These are phyloP conservation scores for Eruca vesicaria DNA, from an alignment of 441 rosid species.

Conservation along the genomic window DNA sequence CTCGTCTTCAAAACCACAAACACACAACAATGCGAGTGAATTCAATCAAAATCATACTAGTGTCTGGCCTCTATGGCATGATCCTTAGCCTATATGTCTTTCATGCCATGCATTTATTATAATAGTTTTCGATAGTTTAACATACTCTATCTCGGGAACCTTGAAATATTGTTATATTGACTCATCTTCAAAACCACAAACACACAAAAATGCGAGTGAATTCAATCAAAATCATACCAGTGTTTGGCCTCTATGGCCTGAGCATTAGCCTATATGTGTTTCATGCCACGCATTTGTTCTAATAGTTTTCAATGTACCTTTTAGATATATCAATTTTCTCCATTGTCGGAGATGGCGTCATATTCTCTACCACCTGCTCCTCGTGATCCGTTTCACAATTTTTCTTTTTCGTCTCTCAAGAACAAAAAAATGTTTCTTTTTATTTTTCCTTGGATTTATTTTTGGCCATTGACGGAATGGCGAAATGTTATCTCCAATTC, in stretches of 20 bases:
- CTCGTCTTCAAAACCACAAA: not conserved
- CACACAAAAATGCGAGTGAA: no score
- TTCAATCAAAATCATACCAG: no score
- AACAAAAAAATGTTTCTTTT: not conserved
- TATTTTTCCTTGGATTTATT: not conserved
- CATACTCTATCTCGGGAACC: no score
- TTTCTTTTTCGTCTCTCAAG: slow-evolving; percentile 22
- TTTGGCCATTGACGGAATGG: not conserved
- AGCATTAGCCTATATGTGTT: no score
- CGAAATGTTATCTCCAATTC: not conserved
- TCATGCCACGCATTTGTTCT: no score
- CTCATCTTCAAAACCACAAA: no score
- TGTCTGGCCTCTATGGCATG: not conserved
- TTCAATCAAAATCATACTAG: not conserved
- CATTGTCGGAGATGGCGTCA: slow-evolving; percentile 30
- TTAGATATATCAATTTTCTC: slow-evolving; percentile 92
- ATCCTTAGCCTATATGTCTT: slow-evolving; percentile 39
- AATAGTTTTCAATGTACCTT: slow-evolving; percentile 72
- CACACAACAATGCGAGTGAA: not conserved
- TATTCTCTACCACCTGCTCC: not conserved
- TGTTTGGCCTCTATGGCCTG: no score
- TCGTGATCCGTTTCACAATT: slow-evolving; percentile 19
- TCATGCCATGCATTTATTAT: slow-evolving; percentile 67
- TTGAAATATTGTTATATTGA: no score
- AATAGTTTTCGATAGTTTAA: slow-evolving; percentile 92